phyloP scores from a whole-genome alignment of 2,329 filamentous ascomycete species.

The Monosporascus sp. region DNA sequence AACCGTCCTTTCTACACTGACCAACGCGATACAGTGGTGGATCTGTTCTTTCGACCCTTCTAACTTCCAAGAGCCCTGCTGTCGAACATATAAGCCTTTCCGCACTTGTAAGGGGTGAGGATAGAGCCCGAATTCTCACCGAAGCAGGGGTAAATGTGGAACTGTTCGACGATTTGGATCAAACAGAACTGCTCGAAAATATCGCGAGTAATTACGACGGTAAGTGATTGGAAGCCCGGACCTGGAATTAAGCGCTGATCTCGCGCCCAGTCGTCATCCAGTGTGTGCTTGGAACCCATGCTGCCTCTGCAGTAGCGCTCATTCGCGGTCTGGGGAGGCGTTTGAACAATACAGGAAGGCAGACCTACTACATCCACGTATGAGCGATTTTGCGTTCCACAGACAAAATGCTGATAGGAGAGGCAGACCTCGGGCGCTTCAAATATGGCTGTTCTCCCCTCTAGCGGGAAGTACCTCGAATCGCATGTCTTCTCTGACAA shows the following conservation, averaged over 20 bases:
- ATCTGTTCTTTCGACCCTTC: slow-evolving; percentile 13
- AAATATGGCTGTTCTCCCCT: slow-evolving; percentile 36
- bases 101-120: slow-evolving; percentile 15
- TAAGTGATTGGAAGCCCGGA: neutral
- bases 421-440: slow-evolving; percentile 41
- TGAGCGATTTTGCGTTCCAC: neutral
- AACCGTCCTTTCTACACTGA: neutral
- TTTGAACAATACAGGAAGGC: slow-evolving; percentile 13
- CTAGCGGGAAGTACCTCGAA: slow-evolving; percentile 36
- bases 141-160: neutral
- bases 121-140: slow-evolving; percentile 4
- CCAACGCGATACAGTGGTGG: slow-evolving; percentile 6
- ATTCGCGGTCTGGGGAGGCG: slow-evolving; percentile 36
- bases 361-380: slow-evolving; percentile 20
- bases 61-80: slow-evolving; percentile 9
- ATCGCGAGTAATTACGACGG: neutral
- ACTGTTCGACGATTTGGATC: neutral
- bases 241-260: neutral
- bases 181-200: slow-evolving; percentile 10
- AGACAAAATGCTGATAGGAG: neutral
- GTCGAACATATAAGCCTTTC: slow-evolving; percentile 11
- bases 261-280: slow-evolving; percentile 34
- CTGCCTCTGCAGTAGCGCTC: slow-evolving; percentile 32
- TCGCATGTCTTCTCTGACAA: slow-evolving; percentile 9
- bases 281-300: slow-evolving; percentile 34